These are phyloP conservation scores for Lasiosphaeria ovina DNA, from an alignment of 495 filamentous ascomycete genomes.

Conservation along the genomic window DNA sequence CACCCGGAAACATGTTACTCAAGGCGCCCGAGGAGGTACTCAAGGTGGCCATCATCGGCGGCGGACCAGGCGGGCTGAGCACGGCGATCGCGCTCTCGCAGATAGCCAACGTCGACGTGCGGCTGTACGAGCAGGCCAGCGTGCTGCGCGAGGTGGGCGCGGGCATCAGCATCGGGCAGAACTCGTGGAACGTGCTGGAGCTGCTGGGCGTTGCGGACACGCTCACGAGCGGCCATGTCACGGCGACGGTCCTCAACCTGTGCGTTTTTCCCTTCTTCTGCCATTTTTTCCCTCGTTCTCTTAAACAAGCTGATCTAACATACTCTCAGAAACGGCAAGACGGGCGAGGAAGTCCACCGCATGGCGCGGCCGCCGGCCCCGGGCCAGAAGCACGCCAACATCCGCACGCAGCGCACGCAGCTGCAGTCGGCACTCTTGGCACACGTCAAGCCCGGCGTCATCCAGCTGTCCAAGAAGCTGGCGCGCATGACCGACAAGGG, in stretches of 20 bases:
- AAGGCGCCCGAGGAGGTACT: background rate
- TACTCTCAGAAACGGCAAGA: conserved; percentile 29
- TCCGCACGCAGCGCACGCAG: background rate
- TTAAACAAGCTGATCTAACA: too few relatives aligned
- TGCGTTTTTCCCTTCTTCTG: too few relatives aligned
- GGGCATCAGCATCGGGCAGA: conserved; percentile 44
- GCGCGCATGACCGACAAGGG: conserved; percentile 29
- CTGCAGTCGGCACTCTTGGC: conserved; percentile 31
- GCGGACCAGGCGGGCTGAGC: conserved; percentile 48
- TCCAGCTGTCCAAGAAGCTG: conserved; percentile 43
- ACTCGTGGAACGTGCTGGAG: conserved; percentile 47
- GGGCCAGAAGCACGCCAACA: background rate
- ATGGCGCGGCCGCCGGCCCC: background rate
- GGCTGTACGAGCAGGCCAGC: conserved; percentile 48
- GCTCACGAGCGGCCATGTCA: conserved; percentile 21
- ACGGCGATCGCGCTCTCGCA: conserved; percentile 50
- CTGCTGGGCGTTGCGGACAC: conserved; percentile 43
- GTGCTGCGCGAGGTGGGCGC: conserved; percentile 50
- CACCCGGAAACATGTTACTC: background rate
- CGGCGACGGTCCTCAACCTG: conserved; percentile 15
- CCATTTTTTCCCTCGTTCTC: too few relatives aligned
- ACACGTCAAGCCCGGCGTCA: conserved; percentile 36
- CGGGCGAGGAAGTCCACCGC: conserved; percentile 20
- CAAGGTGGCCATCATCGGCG: conserved; percentile 42
- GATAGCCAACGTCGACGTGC: conserved; percentile 43